Evolutionary conservation across 2,329 filamentous ascomycete species (phyloP), one percentile per base, ranked within the genome.

Genomic region (Epichloe glyceriae): DNA sequence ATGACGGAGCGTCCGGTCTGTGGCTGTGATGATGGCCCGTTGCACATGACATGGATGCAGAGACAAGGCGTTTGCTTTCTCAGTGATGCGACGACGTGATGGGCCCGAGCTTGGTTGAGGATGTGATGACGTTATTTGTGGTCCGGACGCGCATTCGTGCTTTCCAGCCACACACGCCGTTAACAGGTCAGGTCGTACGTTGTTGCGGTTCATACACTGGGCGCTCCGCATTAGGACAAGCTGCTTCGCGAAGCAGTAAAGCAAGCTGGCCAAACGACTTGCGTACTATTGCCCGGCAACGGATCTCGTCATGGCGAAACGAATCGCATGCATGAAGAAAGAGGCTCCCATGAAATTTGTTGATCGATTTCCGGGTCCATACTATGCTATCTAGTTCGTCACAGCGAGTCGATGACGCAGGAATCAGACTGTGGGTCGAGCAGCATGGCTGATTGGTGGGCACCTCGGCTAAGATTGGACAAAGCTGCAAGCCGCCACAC

Each of bases 371-470:
- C n/a, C n/a, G 38, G 38, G 15, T 8, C 6, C 38, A 15, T 39
- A n/a, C 15, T 4, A 43, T 10, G 15, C 40, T n/a, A 22, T 26
- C 7, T 26, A 30, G 30, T 30, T 1, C 30, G 30, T 30, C 14
- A 22, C 53, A 53, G 51, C 53, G 54, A 59, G 57, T 64, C 63
- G 61, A 66, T 66, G 64, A 66, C 64, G 64, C 62, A 64, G 58
- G 57, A 43, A 42, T 45, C 47, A 46, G 47, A 38, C 43, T 39
- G 47, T 43, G 50, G 53, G 56, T 54, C 52, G 49, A 58, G 57
- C 51, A 53, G 54, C 54, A 57, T 53, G 59, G 50, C 52, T 58
- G 50, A 52, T 51, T 50, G 47, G 45, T 51, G 44, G 50, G 45
- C 48, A 49, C 51, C 40, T 41, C 11, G 37, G 46, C 46, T 38